Base-by-base conservation (phyloP, 2,329 filamentous ascomycete species). In the Peltaster fructicola region DNA sequence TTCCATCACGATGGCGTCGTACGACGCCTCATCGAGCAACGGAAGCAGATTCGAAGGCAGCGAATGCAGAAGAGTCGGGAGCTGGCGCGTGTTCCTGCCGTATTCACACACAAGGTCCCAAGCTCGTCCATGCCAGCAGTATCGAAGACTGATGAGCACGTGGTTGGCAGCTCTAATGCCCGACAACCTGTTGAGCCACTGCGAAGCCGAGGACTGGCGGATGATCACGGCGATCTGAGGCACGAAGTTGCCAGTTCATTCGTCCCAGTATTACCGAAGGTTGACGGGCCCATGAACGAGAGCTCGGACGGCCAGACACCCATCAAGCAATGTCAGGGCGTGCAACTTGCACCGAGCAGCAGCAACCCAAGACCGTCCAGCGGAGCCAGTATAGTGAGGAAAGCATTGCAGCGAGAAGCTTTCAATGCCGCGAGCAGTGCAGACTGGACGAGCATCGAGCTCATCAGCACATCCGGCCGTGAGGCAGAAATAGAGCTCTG, bases 1-100 rank as follows among this genome's bases (percentile, higher is more conserved):
- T 90, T 85, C 41, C 51, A 54, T 1, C 71, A 85, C 38, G 80
- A 91, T 35, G 26, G 14, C 16, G 16, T 24, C 28, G 20, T 11
- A 21, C 10, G 6, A 24, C 20, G 8, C 29, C 20, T 9, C 9
- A 18, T 15, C 8, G 5, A n/a, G 16, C 8, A 20, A n/a, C n/a
- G 17, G 19, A 3, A 16, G 17, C 9, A 20, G 23, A 3, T 13
- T 11, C 9, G 14, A 20, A 12, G n/a, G 16, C 8, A 11, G 14
- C 7, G 9, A 22, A 7, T 19, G 4, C 14, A 11, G n/a, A 10
- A 12, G 17, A 23, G 17, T 15, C 8, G 9, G 24, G 13, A 11
- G 10, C 17, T 10, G 23, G 17, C 8, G 19, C 21, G 8, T 15
- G 13, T 14, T 16, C n/a, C 11, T 3, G 19, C 15, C 18, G 9